These are phyloP conservation scores for Aspergillus sp. DNA, from an alignment of 2,329 filamentous ascomycete genomes.

Conservation along the genomic window DNA sequence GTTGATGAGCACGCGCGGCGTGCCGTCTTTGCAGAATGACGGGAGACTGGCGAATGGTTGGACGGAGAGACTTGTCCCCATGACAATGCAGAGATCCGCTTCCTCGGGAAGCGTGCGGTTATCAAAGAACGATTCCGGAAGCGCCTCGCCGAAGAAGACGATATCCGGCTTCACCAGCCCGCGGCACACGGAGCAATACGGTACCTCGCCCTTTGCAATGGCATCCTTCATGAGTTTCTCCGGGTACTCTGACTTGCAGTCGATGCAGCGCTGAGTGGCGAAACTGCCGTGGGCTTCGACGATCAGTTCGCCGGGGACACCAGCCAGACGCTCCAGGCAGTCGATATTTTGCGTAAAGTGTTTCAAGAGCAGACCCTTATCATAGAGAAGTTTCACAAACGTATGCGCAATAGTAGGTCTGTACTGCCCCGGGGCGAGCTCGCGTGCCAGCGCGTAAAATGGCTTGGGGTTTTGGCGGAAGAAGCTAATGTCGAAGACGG, in stretches of 20 bases:
- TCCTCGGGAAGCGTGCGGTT: slow-evolving; percentile 59
- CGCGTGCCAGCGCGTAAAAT: slow-evolving; percentile 90
- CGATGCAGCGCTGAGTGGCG: slow-evolving; percentile 86
- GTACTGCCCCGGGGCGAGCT: slow-evolving; percentile 89
- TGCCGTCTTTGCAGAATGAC: slow-evolving; percentile 60
- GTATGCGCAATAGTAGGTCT: slow-evolving; percentile 86
- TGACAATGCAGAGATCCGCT: slow-evolving; percentile 79
- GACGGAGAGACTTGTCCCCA: slow-evolving; percentile 87
- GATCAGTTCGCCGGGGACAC: slow-evolving; percentile 78
- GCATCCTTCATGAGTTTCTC: slow-evolving; percentile 73
- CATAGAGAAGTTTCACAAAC: slow-evolving; percentile 81
- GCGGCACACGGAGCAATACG: slow-evolving; percentile 70
- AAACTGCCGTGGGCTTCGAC: slow-evolving; percentile 97
- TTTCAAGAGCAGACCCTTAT: slow-evolving; percentile 78
- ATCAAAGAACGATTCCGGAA: slow-evolving; percentile 69
- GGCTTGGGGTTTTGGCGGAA: slow-evolving; percentile 83
- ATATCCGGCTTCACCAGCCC: slow-evolving; percentile 93
- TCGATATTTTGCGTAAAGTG: slow-evolving; percentile 99
- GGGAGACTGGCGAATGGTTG: slow-evolving; percentile 89
- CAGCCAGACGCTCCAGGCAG: slow-evolving; percentile 85
- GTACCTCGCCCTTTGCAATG: slow-evolving; percentile 70
- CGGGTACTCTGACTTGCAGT: slow-evolving; percentile 75
- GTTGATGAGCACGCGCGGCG: slow-evolving; percentile 85
- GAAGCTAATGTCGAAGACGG: slow-evolving; percentile 90
- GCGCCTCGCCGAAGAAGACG: slow-evolving; percentile 84